phyloP scores from a whole-genome alignment of 805 yeast genomes.

The Spencermartinsiella europaea region DNA sequence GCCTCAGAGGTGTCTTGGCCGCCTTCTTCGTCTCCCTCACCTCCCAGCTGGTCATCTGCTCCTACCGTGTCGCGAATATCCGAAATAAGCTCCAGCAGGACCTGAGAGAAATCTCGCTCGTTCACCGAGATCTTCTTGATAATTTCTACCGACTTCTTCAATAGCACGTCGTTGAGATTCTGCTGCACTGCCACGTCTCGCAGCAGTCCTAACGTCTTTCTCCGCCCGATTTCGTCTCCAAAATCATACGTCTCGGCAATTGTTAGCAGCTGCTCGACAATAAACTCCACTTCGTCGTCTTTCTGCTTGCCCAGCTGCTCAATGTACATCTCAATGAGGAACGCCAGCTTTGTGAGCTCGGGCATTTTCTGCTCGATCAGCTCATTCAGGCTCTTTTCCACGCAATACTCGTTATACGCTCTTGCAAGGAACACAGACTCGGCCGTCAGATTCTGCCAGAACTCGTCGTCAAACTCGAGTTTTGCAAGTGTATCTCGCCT shows the following conservation, averaged over 20 bases:
- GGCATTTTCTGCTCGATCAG: conserved; percentile 68
- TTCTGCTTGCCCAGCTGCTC: conserved; percentile 28
- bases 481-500: conserved; percentile 59
- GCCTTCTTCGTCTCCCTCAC: conserved; percentile 31
- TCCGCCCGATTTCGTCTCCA: conserved; percentile 85
- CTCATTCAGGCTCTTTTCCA: conserved; percentile 45
- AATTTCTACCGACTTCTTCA: conserved; percentile 56
- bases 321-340: conserved; percentile 51
- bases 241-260: conserved; percentile 73
- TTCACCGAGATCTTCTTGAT: conserved; percentile 65
- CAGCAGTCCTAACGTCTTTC: conserved; percentile 59
- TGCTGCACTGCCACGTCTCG: conserved; percentile 46
- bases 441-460: conserved; percentile 66
- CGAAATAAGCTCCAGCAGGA: conserved; percentile 78
- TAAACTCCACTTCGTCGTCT: conserved; percentile 60
- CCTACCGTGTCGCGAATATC: conserved; percentile 69
- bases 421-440: conserved; percentile 72
- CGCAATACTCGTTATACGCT: conserved; percentile 61
- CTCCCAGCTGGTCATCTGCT: conserved; percentile 30
- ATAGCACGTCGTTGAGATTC: conserved; percentile 48
- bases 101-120: conserved; percentile 78
- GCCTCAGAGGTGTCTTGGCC: conserved; percentile 47
- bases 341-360: conserved; percentile 69
- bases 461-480: conserved; percentile 55
- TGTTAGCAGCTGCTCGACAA: conserved; percentile 64